Evolutionary conservation across 768 basidiomycete genomes (phyloP).

Genomic region (Lactarius sanguifluus): DNA sequence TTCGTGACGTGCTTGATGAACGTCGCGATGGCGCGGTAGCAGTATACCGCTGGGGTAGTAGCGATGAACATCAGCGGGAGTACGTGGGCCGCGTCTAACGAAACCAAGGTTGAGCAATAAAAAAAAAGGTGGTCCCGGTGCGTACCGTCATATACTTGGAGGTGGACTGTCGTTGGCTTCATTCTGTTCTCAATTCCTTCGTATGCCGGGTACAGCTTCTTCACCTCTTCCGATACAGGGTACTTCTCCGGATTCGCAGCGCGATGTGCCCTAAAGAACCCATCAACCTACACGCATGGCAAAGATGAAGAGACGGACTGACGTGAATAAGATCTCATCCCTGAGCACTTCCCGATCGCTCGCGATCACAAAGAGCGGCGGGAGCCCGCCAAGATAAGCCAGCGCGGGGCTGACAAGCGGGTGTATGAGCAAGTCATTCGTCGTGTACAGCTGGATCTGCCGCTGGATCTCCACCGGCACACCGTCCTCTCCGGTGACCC

Average conservation of each 20-base stretch:
- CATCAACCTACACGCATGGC: background rate
- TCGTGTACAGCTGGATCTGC: constrained; percentile 86
- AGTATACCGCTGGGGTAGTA: constrained; percentile 75
- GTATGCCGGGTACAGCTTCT: constrained; percentile 56
- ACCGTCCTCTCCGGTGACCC: constrained; percentile 46
- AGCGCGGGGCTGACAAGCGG: constrained; percentile 81
- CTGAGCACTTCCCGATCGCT: constrained; percentile 90
- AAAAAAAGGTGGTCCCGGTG: constrained; percentile 14
- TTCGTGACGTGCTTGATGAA: constrained; percentile 71
- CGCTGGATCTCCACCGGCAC: constrained; percentile 53
- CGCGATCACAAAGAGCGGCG: constrained; percentile 79
- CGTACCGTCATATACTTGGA: constrained; percentile 88
- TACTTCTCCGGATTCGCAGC: constrained; percentile 81
- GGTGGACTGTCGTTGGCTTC: constrained; percentile 75
- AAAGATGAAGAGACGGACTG: no score
- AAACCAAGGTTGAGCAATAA: background rate
- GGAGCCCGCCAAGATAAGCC: constrained; percentile 86
- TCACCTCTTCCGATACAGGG: constrained; percentile 46
- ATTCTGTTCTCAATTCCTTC: constrained; percentile 53
- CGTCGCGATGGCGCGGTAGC: constrained; percentile 74
- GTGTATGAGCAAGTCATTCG: constrained; percentile 72
- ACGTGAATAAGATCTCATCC: constrained; percentile 90
- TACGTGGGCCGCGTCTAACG: constrained; percentile 67
- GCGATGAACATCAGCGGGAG: constrained; percentile 72
- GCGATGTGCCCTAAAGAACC: constrained; percentile 69